These are phyloP conservation scores for Rostrohypoxylon terebratum DNA, from an alignment of 495 filamentous ascomycete species.

Conservation along the genomic window DNA sequence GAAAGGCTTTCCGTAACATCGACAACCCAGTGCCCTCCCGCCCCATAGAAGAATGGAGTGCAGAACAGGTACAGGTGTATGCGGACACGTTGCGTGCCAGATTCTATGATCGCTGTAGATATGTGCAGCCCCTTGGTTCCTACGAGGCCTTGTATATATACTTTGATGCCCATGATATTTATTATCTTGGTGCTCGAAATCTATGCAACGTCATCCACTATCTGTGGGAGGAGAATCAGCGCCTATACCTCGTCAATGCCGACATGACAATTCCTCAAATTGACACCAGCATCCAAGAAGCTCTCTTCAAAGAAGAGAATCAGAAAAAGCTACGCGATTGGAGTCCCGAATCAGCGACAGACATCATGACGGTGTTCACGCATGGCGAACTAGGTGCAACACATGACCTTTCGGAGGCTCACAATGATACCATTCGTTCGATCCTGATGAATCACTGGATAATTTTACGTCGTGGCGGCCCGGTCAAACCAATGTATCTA, in stretches of 20 bases:
- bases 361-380: constrained; percentile 45
- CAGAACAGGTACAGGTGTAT: constrained; percentile 46
- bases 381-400: not conserved
- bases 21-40: constrained; percentile 44
- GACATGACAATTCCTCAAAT: not conserved
- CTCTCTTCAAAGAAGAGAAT: constrained; percentile 30
- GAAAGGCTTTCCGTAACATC: constrained; percentile 37
- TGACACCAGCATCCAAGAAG: not conserved
- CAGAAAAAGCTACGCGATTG: constrained; percentile 41
- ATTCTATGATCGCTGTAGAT: constrained; percentile 50
- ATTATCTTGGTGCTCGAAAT: constrained; percentile 57
- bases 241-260: not conserved
- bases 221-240: constrained; percentile 50
- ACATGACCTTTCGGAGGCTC: not conserved
- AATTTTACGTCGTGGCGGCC: not conserved
- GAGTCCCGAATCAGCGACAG: constrained; percentile 27
- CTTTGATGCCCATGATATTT: constrained; percentile 65
- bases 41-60: constrained; percentile 40
- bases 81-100: constrained; percentile 45
- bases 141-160: constrained; percentile 61
- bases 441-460: constrained; percentile 7
- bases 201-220: constrained; percentile 54
- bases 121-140: constrained; percentile 32
- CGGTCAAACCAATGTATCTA: not conserved
- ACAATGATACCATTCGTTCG: not conserved